Evolutionary conservation across 1,284 basidiomycete genomes (phyloP), one percentile per base, ranked within the genome.

Genomic region (Cryptococcus deneoformans): DNA sequence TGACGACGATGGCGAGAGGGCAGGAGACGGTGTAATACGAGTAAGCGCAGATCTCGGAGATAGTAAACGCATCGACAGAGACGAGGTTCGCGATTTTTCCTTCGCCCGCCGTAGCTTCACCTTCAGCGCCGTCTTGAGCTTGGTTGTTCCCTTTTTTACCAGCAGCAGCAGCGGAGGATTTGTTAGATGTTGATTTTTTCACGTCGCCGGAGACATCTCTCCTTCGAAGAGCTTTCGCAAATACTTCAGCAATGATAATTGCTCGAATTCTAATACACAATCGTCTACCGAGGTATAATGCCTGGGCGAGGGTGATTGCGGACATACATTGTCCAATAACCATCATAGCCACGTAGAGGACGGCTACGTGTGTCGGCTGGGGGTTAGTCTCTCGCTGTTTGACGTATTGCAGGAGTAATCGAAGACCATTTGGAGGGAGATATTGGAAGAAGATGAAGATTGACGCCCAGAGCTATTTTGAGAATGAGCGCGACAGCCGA

Each of bases 61-160:
- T 68, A 10, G 76, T 73, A 67, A 81, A 82, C 1, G 82, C 80
- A 67, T 84, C 83, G 40, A 81, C 79, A 2, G 79, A 78, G 46
- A 84, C 80, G 39, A 84, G 70, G 62, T 84, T 83, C 53, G 79
- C 75, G 49, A 84, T 80, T 65, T 81, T 80, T 42, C 82, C 82
- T 53, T 80, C 80, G 8, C 72, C 75, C 1, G 79, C 78, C 29
- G 29, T 29, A 9, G 70, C 69, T 1, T 67, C 67, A 3, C 52
- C 51, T 6, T 48, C 43, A n/a, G 66, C 66, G 10, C 61, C 53
- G 2, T 52, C 49, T 8, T 42, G 16, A 9, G 65, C 65, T 12
- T 58, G 46, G 14, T 52, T 50, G 37, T 69, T 64, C 12, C 61
- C 68, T 24, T 66, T 66, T 38, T 67, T 66, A 29, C 5, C 29